These are phyloP conservation scores for Trichoderma endophyticum DNA, from an alignment of 2,329 filamentous ascomycete species.

Conservation along the genomic window DNA sequence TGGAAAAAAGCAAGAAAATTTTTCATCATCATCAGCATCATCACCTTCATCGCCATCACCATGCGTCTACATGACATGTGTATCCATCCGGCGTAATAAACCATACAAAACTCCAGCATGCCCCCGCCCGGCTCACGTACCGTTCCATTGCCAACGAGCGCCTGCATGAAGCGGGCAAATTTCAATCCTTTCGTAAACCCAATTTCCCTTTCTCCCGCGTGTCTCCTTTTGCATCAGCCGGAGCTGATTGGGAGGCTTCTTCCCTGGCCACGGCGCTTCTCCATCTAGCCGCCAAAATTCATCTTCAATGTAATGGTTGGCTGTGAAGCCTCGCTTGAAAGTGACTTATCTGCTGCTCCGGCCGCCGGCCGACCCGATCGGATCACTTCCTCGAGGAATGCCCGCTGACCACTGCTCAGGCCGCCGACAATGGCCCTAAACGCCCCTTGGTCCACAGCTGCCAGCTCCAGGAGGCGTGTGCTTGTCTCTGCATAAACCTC, in stretches of 20 bases:
- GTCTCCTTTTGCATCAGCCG: not conserved
- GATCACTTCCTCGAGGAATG: slow-evolving; percentile 78
- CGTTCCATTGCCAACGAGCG: not conserved
- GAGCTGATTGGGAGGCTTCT: not conserved
- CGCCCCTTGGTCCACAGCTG: slow-evolving; percentile 65
- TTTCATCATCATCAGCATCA: not conserved
- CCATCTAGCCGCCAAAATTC: slow-evolving; percentile 65
- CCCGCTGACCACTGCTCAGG: slow-evolving; percentile 67
- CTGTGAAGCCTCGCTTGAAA: slow-evolving; percentile 48
- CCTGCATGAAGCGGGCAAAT: not conserved
- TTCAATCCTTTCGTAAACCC: not conserved
- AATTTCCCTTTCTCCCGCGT: not conserved
- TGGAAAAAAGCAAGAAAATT: not conserved
- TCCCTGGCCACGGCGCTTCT: not conserved
- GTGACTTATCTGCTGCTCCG: slow-evolving; percentile 39
- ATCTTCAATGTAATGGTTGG: slow-evolving; percentile 94
- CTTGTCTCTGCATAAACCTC: slow-evolving; percentile 70
- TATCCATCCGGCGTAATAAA: slow-evolving; percentile 1
- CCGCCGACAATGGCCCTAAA: slow-evolving; percentile 73
- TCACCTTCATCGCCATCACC: not conserved
- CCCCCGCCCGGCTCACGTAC: not conserved
- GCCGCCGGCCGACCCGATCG: slow-evolving; percentile 56
- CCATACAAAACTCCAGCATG: slow-evolving; percentile 10
- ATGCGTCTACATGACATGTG: slow-evolving; percentile 12
- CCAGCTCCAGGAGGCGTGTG: slow-evolving; percentile 73